These are phyloP conservation scores for Acer negundo DNA, from an alignment of 345 rosid genomes.

Conservation along the genomic window DNA sequence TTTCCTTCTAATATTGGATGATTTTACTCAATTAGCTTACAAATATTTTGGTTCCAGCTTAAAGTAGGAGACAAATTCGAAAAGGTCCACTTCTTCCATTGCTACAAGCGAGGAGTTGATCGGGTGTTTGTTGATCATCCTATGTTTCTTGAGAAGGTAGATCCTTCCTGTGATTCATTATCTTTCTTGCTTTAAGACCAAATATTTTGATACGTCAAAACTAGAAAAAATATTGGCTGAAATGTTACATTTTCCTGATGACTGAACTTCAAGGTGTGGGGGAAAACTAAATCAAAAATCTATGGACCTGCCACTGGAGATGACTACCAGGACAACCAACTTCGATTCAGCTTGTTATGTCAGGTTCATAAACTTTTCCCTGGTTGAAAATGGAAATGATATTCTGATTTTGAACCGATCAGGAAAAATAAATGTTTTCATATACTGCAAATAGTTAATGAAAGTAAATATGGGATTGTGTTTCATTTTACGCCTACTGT, in stretches of 20 bases:
- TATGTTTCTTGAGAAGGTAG: constrained; percentile 28
- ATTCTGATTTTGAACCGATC: not conserved
- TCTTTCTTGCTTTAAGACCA: not conserved
- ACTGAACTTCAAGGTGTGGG: constrained; percentile 31
- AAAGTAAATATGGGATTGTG: no score
- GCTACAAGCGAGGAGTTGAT: constrained; percentile 45
- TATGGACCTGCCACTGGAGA: constrained; percentile 32
- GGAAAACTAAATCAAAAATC: constrained; percentile 34
- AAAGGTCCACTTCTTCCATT: constrained; percentile 42
- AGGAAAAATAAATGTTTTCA: not conserved
- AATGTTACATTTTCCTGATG: not conserved
- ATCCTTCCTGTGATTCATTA: not conserved
- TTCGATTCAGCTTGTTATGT: constrained; percentile 34
- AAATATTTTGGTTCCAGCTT: constrained; percentile 18
- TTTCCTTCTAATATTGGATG: not conserved
- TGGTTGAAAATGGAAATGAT: not conserved
- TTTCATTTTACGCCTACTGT: no score
- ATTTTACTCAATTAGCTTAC: not conserved
- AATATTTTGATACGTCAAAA: not conserved
- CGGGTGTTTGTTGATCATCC: constrained; percentile 44
- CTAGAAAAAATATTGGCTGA: not conserved
- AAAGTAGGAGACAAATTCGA: constrained; percentile 33
- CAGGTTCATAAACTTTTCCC: constrained; percentile 21
- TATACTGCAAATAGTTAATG: no score
- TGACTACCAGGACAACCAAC: constrained; percentile 36